These are phyloP conservation scores for Arachnomyces sp. DNA, from an alignment of 2,329 filamentous ascomycete species.

Conservation along the genomic window DNA sequence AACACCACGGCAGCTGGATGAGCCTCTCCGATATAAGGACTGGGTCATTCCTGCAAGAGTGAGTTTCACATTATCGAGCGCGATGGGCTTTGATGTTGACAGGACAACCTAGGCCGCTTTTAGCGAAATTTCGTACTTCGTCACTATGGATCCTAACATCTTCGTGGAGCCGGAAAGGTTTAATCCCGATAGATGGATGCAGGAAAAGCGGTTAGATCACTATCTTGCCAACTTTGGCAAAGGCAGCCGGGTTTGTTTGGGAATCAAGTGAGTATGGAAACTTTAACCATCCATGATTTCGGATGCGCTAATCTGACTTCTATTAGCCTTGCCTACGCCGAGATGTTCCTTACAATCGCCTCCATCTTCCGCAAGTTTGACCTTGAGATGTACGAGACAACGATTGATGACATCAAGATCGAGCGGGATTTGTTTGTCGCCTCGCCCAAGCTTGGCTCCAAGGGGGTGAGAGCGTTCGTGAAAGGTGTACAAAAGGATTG, in stretches of 20 bases:
- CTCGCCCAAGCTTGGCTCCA: conserved; percentile 11
- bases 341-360: conserved; percentile 19
- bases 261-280: conserved; percentile 18
- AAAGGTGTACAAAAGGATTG: conserved; percentile 6
- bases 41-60: conserved; percentile 25
- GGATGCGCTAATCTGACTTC: not conserved
- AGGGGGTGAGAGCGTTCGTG: conserved; percentile 13
- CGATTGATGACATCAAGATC: conserved; percentile 18
- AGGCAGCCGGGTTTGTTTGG: conserved; percentile 19
- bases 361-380: conserved; percentile 18
- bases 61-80: conserved; percentile 3
- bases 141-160: conserved; percentile 16
- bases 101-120: conserved; percentile 14
- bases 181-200: conserved; percentile 21
- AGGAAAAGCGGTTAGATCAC: conserved; percentile 13
- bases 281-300: too few species aligned
- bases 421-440: conserved; percentile 17
- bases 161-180: conserved; percentile 20
- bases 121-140: conserved; percentile 15
- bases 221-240: conserved; percentile 21
- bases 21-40: conserved; percentile 22
- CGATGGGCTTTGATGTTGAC: too few species aligned
- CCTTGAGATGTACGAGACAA: conserved; percentile 19
- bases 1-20: conserved; percentile 20
- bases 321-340: conserved; percentile 19